Evolutionary conservation across 768 basidiomycete genomes (phyloP).

Genomic region (Russula virescens): DNA sequence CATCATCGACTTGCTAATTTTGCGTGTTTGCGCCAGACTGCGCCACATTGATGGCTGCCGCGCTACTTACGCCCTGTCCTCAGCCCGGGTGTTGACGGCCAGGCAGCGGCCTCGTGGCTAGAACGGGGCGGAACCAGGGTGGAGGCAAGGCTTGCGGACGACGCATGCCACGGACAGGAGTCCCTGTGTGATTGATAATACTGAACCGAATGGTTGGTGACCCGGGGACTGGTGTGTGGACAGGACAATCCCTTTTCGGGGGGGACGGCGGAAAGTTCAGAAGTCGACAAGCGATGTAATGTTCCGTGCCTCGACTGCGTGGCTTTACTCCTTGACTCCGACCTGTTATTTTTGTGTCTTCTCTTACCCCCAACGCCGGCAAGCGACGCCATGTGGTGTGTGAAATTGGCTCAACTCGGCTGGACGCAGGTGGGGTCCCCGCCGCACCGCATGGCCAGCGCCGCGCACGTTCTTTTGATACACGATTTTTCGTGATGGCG

Average conservation of each 20-base stretch:
- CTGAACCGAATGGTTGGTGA: too few relatives aligned
- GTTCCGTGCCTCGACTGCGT: background rate
- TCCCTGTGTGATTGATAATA: too few relatives aligned
- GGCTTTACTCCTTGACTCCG: background rate
- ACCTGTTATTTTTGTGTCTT: background rate
- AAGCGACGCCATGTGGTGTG: background rate
- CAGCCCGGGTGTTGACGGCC: background rate
- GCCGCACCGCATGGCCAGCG: too few relatives aligned
- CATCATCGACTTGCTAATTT: background rate
- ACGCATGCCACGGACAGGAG: too few relatives aligned
- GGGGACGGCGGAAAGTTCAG: background rate
- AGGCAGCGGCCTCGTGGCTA: too few relatives aligned
- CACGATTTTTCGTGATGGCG: background rate
- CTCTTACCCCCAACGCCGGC: background rate
- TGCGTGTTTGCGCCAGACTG: background rate
- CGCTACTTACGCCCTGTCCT: slow-evolving; percentile 5
- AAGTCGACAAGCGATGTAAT: background rate
- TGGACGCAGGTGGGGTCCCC: too few relatives aligned
- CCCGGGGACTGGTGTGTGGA: too few relatives aligned
- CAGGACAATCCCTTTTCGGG: background rate
- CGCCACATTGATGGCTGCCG: slow-evolving; percentile 13
- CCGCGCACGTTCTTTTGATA: too few relatives aligned
- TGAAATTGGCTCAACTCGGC: too few relatives aligned
- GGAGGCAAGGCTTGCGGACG: too few relatives aligned
- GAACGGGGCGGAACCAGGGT: too few relatives aligned